These are phyloP conservation scores for Pluteus cervinus DNA, from an alignment of 768 basidiomycete species.

Conservation along the genomic window DNA sequence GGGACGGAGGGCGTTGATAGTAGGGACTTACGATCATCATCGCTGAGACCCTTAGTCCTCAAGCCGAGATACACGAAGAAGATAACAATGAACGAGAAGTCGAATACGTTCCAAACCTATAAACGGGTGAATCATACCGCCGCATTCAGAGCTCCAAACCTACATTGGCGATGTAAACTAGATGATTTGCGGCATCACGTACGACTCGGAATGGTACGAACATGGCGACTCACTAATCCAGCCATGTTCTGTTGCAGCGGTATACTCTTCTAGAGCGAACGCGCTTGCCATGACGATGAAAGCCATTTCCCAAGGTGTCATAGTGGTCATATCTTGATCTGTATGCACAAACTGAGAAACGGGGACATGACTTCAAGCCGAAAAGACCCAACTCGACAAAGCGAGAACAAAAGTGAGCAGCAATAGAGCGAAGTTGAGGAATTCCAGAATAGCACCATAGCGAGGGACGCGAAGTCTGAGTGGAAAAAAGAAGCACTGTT, in stretches of 20 bases:
- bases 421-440: constrained; percentile 68
- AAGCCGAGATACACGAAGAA: constrained; percentile 64
- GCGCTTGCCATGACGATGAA: constrained; percentile 76
- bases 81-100: constrained; percentile 65
- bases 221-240: constrained; percentile 61
- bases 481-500: too few relatives aligned
- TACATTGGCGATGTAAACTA: constrained; percentile 83
- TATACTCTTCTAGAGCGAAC: constrained; percentile 84
- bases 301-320: constrained; percentile 60
- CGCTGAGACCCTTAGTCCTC: constrained; percentile 56
- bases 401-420: constrained; percentile 68
- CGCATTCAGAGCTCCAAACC: constrained; percentile 4
- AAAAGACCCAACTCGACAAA: constrained; percentile 52
- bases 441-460: constrained; percentile 74
- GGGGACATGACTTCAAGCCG: constrained; percentile 3
- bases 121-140: too few relatives aligned
- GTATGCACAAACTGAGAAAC: constrained; percentile 5
- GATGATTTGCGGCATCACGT: constrained; percentile 1
- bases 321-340: constrained; percentile 50
- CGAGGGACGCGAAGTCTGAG: constrained; percentile 77
- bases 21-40: constrained; percentile 40
- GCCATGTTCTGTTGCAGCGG: constrained; percentile 80
- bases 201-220: background rate
- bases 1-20: constrained; percentile 5
- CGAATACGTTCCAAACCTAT: constrained; percentile 91